Conservation (phyloP, 2,329 filamentous ascomycete species). For the Chrysoporthe deuterocubensis region DNA sequence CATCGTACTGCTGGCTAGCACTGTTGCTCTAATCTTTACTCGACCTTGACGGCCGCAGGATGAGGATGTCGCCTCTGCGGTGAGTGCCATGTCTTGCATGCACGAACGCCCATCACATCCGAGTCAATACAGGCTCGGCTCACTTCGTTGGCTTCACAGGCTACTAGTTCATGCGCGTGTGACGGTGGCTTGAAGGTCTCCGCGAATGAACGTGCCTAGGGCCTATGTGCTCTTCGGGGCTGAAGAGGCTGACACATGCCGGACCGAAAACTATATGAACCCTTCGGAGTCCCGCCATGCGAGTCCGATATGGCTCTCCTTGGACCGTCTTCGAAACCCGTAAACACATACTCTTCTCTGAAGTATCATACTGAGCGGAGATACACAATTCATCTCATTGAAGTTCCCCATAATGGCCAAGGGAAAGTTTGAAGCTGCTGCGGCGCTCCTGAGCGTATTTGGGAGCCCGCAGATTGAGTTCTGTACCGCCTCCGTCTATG, state of each 20-base stretch:
- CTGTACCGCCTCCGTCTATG: conserved; percentile 6
- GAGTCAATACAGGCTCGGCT: conserved; percentile 1
- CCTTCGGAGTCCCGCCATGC: too few species aligned
- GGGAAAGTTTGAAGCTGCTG: conserved; percentile 4
- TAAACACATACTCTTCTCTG: background rate
- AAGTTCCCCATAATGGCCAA: conserved; percentile 5
- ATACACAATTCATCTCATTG: background rate
- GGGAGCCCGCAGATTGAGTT: conserved; percentile 11
- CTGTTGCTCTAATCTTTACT: background rate
- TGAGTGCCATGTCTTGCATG: background rate
- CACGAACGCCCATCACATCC: background rate
- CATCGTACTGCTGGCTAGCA: background rate
- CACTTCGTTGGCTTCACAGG: background rate
- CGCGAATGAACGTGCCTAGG: too few species aligned
- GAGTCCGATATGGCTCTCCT: background rate
- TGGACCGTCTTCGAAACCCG: background rate
- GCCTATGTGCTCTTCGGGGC: background rate
- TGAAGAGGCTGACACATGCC: conserved; percentile 1
- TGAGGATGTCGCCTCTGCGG: background rate
- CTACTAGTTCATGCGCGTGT: conserved; percentile 4
- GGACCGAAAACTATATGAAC: conserved; percentile 1
- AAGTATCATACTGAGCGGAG: background rate
- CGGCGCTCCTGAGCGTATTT: background rate
- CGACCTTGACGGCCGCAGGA: background rate
- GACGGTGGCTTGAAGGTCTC: background rate